Percentiles rank a stretch among this genome's conserved stretches.
Evolutionary conservation across 768 basidiomycete species (phyloP).

Genomic region (Mycena belliarum): DNA sequence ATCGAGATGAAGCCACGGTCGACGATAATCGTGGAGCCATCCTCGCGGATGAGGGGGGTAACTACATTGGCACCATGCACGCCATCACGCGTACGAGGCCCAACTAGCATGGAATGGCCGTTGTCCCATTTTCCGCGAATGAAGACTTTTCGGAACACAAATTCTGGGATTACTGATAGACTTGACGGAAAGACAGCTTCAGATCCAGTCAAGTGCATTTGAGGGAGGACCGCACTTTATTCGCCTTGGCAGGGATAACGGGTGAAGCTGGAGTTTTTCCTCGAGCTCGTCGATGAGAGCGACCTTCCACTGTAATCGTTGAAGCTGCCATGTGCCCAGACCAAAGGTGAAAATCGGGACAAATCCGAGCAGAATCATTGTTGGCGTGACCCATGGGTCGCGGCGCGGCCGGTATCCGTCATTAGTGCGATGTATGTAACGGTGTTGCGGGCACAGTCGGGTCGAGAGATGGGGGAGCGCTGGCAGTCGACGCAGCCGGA

Average conservation of each 20-base stretch:
- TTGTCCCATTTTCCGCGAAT: conserved; percentile 81
- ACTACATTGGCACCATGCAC: conserved; percentile 85
- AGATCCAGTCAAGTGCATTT: conserved; percentile 19
- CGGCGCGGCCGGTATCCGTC: conserved; percentile 58
- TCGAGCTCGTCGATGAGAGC: conserved; percentile 91
- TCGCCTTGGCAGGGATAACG: conserved; percentile 75
- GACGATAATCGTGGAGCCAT: conserved; percentile 84
- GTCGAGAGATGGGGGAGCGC: conserved; percentile 1
- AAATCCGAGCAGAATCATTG: conserved; percentile 74
- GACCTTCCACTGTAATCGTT: conserved; percentile 93
- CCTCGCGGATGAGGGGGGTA: conserved; percentile 78
- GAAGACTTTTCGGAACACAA: conserved; percentile 83
- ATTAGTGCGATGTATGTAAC: conserved; percentile 16
- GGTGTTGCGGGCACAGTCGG: not conserved
- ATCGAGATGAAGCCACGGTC: conserved; percentile 90
- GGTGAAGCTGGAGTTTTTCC: conserved; percentile 79
- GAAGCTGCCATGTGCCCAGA: conserved; percentile 92
- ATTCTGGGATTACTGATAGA: conserved; percentile 81
- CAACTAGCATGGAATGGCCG: conserved; percentile 74
- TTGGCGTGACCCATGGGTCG: conserved; percentile 65
- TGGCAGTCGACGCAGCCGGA: conserved; percentile 15
- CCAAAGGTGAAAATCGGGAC: conserved; percentile 90
- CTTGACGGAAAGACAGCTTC: conserved; percentile 32
- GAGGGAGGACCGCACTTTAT: conserved; percentile 69
- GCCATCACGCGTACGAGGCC: conserved; percentile 89